Evolutionary conservation across 2,329 filamentous ascomycete species (phyloP).

Genomic region (Mariannaea elegans): DNA sequence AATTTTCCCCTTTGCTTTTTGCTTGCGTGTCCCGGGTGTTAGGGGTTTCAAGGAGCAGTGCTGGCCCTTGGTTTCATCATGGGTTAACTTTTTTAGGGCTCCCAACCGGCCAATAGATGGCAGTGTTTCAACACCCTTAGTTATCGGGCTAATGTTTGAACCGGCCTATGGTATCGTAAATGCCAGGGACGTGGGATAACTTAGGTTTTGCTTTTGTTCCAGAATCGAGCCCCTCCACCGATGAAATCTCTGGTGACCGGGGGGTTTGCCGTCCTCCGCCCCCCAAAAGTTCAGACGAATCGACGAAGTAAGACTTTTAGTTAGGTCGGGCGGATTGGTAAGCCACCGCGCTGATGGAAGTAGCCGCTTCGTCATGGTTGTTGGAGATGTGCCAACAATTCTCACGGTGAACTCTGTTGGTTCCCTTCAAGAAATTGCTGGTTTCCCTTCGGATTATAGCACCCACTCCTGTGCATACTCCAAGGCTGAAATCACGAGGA

Average conservation of each 20-base stretch:
- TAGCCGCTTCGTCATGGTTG: not conserved
- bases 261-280: conserved; percentile 24
- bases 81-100: conserved; percentile 28
- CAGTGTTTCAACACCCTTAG: conserved; percentile 34
- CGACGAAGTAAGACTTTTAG: not conserved
- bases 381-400: not conserved
- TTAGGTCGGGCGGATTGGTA: conserved; percentile 23
- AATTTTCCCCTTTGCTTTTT: conserved; percentile 7
- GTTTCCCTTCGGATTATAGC: conserved; percentile 7
- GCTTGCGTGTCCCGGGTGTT: not conserved
- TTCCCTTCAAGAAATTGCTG: not conserved
- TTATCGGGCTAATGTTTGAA: conserved; percentile 20
- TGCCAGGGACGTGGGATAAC: conserved; percentile 15
- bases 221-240: conserved; percentile 25
- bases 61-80: conserved; percentile 37
- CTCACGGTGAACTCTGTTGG: not conserved
- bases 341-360: too few relatives aligned
- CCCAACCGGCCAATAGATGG: conserved; percentile 34
- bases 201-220: conserved; percentile 34
- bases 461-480: conserved; percentile 18
- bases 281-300: conserved; percentile 26
- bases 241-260: conserved; percentile 12
- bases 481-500: conserved; percentile 11
- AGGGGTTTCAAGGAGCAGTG: conserved; percentile 21
- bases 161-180: conserved; percentile 11